Base-by-base conservation (phyloP, 2,329 filamentous ascomycete species). In the Shiraia sp. region DNA sequence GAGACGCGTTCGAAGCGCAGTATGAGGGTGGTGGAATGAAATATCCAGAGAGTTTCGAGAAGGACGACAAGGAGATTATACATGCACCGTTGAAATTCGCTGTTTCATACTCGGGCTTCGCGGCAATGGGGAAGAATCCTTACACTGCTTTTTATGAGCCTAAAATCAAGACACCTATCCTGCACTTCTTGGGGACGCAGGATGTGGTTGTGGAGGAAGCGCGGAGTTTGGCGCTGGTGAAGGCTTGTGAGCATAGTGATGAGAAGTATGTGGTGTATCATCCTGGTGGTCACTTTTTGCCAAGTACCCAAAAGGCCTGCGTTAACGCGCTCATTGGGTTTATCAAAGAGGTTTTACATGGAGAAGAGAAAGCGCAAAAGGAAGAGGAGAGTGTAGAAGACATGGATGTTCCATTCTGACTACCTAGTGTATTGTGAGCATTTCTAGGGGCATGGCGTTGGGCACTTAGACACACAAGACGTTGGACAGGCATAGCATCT, bases 261-360 rank as follows among this genome's bases (percentile, higher is more conserved):
- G 73, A 69, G 30, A 78, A 72, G 54, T 51, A 43, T 17, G 76
- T 81, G 37, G 75, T 86, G 37, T 82, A 86, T 57, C 90, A 95
- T 69, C 91, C 92, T 1, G 92, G 92, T 6, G 91, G 91, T 0
- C 92, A 97, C 68, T 90, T 95, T 61, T 80, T 96, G 60, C 92
- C 92, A 0, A 83, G 70, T 38, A 75, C 90, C 45, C 82, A 85
- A 54, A 89, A 87, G 73, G 86, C 90, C 54, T 93, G 87, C 79
- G 82, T 86, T 14, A 85, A 86, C 75, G 86, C 86, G 23, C 71
- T 95, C 51, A 83, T 86, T 4, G 82, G 78, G 1, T 95, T 91
- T 63, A 82, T 93, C 33, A 76, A 74, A 55, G 77, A 79, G 49
- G 69, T 71, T 32, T 50, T 81, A 51, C 73, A 75, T 35, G 68